Evolutionary conservation across 208 protist species (phyloP).

Genomic region (Leishmania turanica): DNA sequence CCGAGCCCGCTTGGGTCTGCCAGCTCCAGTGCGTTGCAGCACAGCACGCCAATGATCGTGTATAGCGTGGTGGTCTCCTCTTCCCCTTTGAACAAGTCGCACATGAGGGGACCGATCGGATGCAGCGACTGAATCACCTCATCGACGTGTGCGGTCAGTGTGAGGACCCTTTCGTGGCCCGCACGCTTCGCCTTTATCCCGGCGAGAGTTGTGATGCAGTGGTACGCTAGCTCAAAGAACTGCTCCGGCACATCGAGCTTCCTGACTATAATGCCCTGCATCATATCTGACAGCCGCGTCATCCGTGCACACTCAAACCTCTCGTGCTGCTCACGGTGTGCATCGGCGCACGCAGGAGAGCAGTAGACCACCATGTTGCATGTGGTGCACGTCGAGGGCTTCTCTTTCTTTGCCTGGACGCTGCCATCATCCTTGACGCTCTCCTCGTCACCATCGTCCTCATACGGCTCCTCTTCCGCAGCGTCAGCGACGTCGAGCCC

Average conservation of each 20-base stretch:
- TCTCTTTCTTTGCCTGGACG: not conserved
- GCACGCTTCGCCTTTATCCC: slow-evolving; percentile 33
- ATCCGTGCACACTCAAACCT: slow-evolving; percentile 69
- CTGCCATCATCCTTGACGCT: not conserved
- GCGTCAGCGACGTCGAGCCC: slow-evolving; percentile 1
- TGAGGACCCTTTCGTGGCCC: slow-evolving; percentile 50
- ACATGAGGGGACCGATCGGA: slow-evolving; percentile 58
- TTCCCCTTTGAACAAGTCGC: slow-evolving; percentile 21
- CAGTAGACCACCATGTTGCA: slow-evolving; percentile 73
- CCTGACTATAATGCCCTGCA: slow-evolving; percentile 30
- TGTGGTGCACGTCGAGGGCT: slow-evolving; percentile 20
- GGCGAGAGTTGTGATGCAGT: slow-evolving; percentile 77
- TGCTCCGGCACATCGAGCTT: slow-evolving; percentile 53
- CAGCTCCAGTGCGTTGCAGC: slow-evolving; percentile 84
- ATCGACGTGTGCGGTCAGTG: slow-evolving; percentile 55
- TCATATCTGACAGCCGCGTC: slow-evolving; percentile 59
- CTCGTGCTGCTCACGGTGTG: slow-evolving; percentile 55
- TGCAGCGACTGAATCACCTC: slow-evolving; percentile 64
- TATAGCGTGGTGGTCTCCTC: slow-evolving; percentile 30
- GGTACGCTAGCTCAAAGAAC: slow-evolving; percentile 69
- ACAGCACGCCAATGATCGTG: slow-evolving; percentile 65
- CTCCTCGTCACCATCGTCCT: not conserved
- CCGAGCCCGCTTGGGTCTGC: slow-evolving; percentile 59
- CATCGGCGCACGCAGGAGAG: slow-evolving; percentile 41
- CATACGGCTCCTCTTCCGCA: not conserved